Conservation (phyloP, 1,284 basidiomycete species). For the Phylloboletellus chloephorus region DNA sequence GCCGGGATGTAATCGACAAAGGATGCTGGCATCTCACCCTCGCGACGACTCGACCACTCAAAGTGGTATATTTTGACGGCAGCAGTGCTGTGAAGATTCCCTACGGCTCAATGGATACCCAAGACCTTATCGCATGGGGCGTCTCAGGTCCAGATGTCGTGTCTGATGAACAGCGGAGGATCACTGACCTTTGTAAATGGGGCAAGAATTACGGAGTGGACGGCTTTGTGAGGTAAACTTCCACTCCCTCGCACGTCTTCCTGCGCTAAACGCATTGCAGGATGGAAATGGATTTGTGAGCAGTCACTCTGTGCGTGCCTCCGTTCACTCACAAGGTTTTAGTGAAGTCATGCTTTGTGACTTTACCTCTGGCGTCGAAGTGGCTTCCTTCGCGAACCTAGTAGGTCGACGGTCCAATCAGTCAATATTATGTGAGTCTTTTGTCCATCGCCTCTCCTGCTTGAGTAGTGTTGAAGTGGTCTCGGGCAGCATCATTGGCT, state of each 20-base stretch:
- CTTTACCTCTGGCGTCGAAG: constrained; percentile 37
- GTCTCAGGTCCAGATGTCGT: constrained; percentile 12
- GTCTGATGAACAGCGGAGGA: constrained; percentile 29
- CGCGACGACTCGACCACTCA: constrained; percentile 33
- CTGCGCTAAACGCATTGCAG: constrained; percentile 19
- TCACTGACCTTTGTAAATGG: constrained; percentile 35
- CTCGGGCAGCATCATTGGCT: not conserved
- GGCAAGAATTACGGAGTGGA: constrained; percentile 34
- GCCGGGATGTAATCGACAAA: constrained; percentile 9
- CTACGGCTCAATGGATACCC: constrained; percentile 38
- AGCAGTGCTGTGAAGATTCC: constrained; percentile 35
- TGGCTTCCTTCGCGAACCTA: constrained; percentile 33
- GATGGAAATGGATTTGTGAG: constrained; percentile 49
- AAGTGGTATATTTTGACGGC: constrained; percentile 43
- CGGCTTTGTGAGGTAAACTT: constrained; percentile 35
- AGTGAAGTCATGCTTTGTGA: constrained; percentile 53
- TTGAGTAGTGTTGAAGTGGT: not conserved
- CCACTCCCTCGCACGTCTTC: not conserved
- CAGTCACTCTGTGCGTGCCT: not conserved
- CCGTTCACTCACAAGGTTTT: not conserved
- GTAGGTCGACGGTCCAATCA: not conserved
- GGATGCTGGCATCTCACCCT: constrained; percentile 39
- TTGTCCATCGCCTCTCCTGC: not conserved
- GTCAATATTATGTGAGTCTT: constrained; percentile 1
- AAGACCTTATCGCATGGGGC: constrained; percentile 40